These are phyloP conservation scores for Parasarocladium wereldwijsianum DNA, from an alignment of 2,329 filamentous ascomycete species.

Conservation along the genomic window DNA sequence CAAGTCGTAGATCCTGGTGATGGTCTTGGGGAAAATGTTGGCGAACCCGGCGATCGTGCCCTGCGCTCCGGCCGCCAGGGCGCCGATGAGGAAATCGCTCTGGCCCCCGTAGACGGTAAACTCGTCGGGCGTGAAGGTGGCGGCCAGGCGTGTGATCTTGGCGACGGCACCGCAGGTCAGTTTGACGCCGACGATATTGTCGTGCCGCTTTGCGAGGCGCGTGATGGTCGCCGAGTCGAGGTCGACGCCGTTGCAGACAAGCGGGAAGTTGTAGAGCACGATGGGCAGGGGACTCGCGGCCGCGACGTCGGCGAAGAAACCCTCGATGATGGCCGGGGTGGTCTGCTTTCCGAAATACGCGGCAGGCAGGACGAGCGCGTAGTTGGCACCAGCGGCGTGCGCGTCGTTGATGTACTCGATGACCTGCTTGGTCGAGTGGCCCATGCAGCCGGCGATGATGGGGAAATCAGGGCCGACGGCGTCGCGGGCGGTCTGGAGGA, in stretches of 20 bases:
- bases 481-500: conserved; percentile 51
- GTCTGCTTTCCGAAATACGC: conserved; percentile 53
- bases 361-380: conserved; percentile 44
- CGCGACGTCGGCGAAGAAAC: conserved; percentile 45
- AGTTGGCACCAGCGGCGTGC: conserved; percentile 43
- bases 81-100: conserved; percentile 54
- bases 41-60: conserved; percentile 49
- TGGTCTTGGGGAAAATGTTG: conserved; percentile 44
- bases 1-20: conserved; percentile 44
- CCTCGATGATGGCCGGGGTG: conserved; percentile 37
- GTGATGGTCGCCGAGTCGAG: conserved; percentile 47
- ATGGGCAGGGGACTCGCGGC: conserved; percentile 37
- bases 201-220: conserved; percentile 2
- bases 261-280: conserved; percentile 56
- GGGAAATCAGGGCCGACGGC: conserved; percentile 77
- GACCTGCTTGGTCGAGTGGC: conserved; percentile 49
- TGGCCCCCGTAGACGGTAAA: conserved; percentile 52
- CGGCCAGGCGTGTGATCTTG: conserved; percentile 38
- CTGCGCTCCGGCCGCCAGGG: conserved; percentile 39
- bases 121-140: not conserved
- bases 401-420: conserved; percentile 46
- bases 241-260: conserved; percentile 53
- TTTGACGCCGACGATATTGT: conserved; percentile 48
- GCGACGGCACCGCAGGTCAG: conserved; percentile 49
- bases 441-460: conserved; percentile 57